phyloP scores from a whole-genome alignment of 2,329 filamentous ascomycete species.

The Fusarium sp. region DNA sequence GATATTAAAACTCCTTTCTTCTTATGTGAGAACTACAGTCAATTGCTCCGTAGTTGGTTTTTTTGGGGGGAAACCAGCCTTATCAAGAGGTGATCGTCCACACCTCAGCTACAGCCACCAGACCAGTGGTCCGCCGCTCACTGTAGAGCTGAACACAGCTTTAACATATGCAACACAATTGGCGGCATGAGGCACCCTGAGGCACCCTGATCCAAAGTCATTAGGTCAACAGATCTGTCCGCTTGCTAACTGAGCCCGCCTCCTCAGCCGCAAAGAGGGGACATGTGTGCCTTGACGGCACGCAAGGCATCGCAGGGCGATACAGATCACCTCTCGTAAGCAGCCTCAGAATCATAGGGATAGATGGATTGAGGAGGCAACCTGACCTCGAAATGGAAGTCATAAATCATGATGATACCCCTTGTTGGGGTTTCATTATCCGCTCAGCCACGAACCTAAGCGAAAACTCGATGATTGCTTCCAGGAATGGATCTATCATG shows the following conservation, averaged over 20 bases:
- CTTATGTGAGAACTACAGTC: too few species aligned
- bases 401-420: constrained; percentile 6
- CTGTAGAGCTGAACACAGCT: neutral
- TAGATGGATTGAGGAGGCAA: constrained; percentile 29
- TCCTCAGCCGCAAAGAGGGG: neutral
- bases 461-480: constrained; percentile 19
- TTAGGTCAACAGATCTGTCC: neutral
- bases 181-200: neutral
- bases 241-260: constrained; percentile 15
- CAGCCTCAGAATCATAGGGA: constrained; percentile 26
- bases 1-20: neutral
- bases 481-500: constrained; percentile 1
- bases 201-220: neutral
- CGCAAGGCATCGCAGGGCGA: neutral
- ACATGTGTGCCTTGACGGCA: neutral
- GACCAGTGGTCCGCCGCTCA: neutral
- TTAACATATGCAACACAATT: neutral
- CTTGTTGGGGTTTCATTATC: neutral
- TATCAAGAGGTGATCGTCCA: too few species aligned
- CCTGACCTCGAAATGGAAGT: constrained; percentile 13
- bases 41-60: too few species aligned
- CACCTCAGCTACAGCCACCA: neutral
- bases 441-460: constrained; percentile 25
- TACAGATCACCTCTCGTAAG: neutral
- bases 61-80: too few species aligned